Evolutionary conservation across 106 monocot species (phyloP).

Genomic region (Platanthera guangdongensis): DNA sequence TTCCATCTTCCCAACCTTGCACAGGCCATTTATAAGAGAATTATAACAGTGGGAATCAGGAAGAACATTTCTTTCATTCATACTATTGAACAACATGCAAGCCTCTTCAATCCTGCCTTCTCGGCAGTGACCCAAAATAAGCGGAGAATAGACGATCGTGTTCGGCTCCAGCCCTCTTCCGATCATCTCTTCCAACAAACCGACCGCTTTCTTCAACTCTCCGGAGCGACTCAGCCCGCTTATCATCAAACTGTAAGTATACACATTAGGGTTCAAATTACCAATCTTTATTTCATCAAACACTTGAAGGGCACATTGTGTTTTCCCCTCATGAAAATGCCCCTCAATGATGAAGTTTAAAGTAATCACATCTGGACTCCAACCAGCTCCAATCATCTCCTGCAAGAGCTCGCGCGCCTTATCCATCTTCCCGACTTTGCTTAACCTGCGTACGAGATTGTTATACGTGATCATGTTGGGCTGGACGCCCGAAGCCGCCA

Average conservation of each 20-base stretch:
- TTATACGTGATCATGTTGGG: slow-evolving; percentile 52
- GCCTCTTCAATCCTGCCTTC: slow-evolving; percentile 51
- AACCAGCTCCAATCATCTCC: slow-evolving; percentile 42
- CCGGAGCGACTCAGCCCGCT: slow-evolving; percentile 41
- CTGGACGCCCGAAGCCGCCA: slow-evolving; percentile 36
- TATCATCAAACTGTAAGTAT: slow-evolving; percentile 43
- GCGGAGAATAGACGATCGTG: slow-evolving; percentile 31
- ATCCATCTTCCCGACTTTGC: slow-evolving; percentile 48
- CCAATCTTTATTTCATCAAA: slow-evolving; percentile 45
- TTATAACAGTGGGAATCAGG: slow-evolving; percentile 71
- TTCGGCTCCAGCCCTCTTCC: slow-evolving; percentile 35
- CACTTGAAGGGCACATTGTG: slow-evolving; percentile 29
- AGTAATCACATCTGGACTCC: slow-evolving; percentile 38
- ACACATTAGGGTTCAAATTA: slow-evolving; percentile 36
- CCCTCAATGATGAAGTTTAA: slow-evolving; percentile 71
- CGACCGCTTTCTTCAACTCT: slow-evolving; percentile 19
- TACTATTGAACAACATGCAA: slow-evolving; percentile 32
- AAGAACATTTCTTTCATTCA: slow-evolving; percentile 31
- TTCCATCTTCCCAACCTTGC: slow-evolving; percentile 52
- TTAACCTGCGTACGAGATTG: slow-evolving; percentile 51
- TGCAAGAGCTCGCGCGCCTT: slow-evolving; percentile 49
- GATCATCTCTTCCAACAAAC: slow-evolving; percentile 53
- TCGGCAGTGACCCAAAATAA: slow-evolving; percentile 42
- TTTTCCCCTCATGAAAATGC: slow-evolving; percentile 25
- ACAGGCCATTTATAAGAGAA: slow-evolving; percentile 62